phyloP scores from a whole-genome alignment of 495 filamentous ascomycete genomes.

The Podospora didyma region DNA sequence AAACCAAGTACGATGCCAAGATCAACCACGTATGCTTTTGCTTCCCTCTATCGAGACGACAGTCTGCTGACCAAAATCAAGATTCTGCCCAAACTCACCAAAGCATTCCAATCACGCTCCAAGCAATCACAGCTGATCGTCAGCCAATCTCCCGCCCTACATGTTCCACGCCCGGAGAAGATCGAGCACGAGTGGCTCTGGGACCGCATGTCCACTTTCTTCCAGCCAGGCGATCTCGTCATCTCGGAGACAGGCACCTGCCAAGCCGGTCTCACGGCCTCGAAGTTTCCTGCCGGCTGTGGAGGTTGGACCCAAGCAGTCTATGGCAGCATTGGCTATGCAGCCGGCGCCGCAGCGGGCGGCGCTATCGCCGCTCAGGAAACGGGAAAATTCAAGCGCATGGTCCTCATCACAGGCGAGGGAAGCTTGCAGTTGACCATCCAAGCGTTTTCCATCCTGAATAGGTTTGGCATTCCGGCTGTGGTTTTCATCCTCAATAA shows the following conservation, averaged over 20 bases:
- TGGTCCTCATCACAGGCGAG: slow-evolving; percentile 37
- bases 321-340: slow-evolving; percentile 41
- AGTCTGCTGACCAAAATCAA: neutral
- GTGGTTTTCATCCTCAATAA: slow-evolving; percentile 49
- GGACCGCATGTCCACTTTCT: slow-evolving; percentile 28
- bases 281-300: slow-evolving; percentile 24
- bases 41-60: neutral
- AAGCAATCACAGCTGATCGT: slow-evolving; percentile 2
- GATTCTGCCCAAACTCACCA: slow-evolving; percentile 22
- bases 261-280: slow-evolving; percentile 30
- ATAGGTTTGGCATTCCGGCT: slow-evolving; percentile 28
- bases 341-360: slow-evolving; percentile 33
- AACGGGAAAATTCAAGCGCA: slow-evolving; percentile 18
- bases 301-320: slow-evolving; percentile 33
- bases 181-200: slow-evolving; percentile 38
- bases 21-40: slow-evolving; percentile 27
- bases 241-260: slow-evolving; percentile 43
- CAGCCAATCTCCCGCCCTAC: neutral
- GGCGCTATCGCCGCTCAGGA: slow-evolving; percentile 31
- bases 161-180: neutral
- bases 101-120: slow-evolving; percentile 14
- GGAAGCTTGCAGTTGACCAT: slow-evolving; percentile 40
- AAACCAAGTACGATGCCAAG: slow-evolving; percentile 22
- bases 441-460: slow-evolving; percentile 35
- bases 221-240: slow-evolving; percentile 46